Base-by-base conservation (phyloP, 2,329 filamentous ascomycete species). In the Aureobasidium sp. region DNA sequence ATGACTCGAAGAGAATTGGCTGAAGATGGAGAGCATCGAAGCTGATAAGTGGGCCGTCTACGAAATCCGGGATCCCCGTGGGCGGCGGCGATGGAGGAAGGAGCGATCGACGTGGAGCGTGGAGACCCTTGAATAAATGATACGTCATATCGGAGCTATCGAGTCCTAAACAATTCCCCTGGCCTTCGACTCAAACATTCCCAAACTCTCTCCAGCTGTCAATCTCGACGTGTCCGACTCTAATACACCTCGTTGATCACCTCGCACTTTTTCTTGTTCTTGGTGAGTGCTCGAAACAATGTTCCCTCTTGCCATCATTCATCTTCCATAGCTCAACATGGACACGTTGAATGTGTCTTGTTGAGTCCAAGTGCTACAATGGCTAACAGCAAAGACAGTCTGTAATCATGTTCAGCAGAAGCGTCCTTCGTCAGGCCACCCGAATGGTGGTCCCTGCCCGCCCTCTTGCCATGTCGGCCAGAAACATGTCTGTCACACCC, bases 401-500 rank as follows among this genome's bases (percentile, higher is more conserved):
- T 2, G 12, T 33, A 27, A 63, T 22, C 29, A 73, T 72, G 71
- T 68, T 72, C 66, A 69, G 69, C 62, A 66, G 63, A 65, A 71
- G 60, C 60, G 62, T 73, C 49, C 65, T 72, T 52, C 64, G 69
- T 42, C 71, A 73, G 63, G 68, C 69, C 61, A 68, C 70, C 37
- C 68, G 70, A 67, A 69, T 69, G 52, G 60, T 64, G 7, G 62
- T 66, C 27, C 64, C 68, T 27, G 29, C 64, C 58, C 57, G 61
- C 19, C 48, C 54, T 35, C 31, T 60, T 24, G 61, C 61, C 37
- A 44, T 63, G 17, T 47, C 61, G 40, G 52, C 42, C 12, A 57
- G 61, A 24, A 39, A 37, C 17, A 39, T 63, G n/a, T 57, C 56
- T 39, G 31, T 42, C 29, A 63, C 61, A 39, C 48, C 35, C 12